Evolutionary conservation across 352 stramenopile genomes (phyloP), one percentile per base, ranked within the genome.

Genomic region (Pseudoperonospora humuli): DNA sequence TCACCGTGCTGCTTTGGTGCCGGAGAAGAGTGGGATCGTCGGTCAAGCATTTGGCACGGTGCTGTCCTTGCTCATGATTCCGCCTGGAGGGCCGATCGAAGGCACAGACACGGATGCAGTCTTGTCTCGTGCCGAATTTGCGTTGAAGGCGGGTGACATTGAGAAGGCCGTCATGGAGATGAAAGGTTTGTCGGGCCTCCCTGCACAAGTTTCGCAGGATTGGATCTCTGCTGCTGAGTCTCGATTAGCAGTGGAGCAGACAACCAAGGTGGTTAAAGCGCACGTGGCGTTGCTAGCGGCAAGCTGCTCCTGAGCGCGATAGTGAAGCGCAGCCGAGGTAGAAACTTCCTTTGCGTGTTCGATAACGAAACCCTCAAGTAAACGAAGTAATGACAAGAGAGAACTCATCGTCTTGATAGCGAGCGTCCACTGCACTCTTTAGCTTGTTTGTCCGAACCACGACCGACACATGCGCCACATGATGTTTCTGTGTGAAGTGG

Each of bases 181-280:
- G 50, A 83, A 89, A 46, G 51, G 43, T 19, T 47, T 92, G 8
- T 70, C 70, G 15, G 79, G 79, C 19, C 45, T 87, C 4, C 74
- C 79, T 25, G 74, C 72, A 1, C 55, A 87, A 35, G 62, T 91
- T 7, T 82, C 78, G 18, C 55, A 72, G 64, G 79, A 92, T 56
- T 92, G 79, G 79, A 64, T 92, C 29, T 47, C 45, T 38, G 79
- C 79, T 29, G 79, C 79, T 1, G 74, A 92, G 43, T 72, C 73
- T 35, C 75, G 79, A 32, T 57, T 92, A 43, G 71, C 76, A 7
- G 70, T 92, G 25, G 79, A 92, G 49, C 79, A 92, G 55, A 89
- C 79, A 2, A 68, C 75, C 28, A 86, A 86, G 67, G 66, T 89
- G 42, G 61, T 92, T 33, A 92, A 92, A 63, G 77, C 79, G 17